A percentile compares a stretch with the other conserved stretches of the same genome.
Evolutionary conservation across 2,329 filamentous ascomycete species (phyloP).

Genomic region (Drechslerella stenobrocha): DNA sequence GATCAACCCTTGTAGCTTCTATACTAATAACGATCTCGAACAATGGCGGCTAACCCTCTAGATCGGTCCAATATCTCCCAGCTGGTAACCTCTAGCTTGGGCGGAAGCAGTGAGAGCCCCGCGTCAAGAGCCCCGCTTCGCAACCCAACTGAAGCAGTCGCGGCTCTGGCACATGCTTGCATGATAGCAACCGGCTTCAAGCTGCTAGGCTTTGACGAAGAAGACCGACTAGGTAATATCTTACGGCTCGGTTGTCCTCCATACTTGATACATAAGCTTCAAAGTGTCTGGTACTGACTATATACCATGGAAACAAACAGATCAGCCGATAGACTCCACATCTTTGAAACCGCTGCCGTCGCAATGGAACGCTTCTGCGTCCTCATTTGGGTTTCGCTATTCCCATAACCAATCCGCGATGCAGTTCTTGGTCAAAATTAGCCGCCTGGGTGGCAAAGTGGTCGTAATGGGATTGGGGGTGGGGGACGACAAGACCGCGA

Average conservation of each 20-base stretch:
- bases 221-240: constrained; percentile 68
- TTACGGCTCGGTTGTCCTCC: not conserved
- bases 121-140: constrained; percentile 66
- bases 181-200: constrained; percentile 79
- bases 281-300: constrained; percentile 9
- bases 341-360: constrained; percentile 63
- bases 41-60: constrained; percentile 29
- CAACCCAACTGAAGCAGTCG: constrained; percentile 68
- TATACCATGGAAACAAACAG: constrained; percentile 13
- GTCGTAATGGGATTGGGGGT: constrained; percentile 78
- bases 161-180: constrained; percentile 79
- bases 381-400: constrained; percentile 81
- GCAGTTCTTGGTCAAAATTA: constrained; percentile 79
- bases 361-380: constrained; percentile 76
- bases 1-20: no score
- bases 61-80: constrained; percentile 32
- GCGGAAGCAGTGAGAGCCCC: constrained; percentile 41
- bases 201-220: constrained; percentile 80
- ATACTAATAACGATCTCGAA: not conserved
- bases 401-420: constrained; percentile 81
- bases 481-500: constrained; percentile 77
- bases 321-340: constrained; percentile 49
- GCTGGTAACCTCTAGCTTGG: constrained; percentile 34
- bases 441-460: constrained; percentile 79
- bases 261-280: not conserved